phyloP scores from a whole-genome alignment of 805 yeast species.

The Ogataea thermomethanolica region DNA sequence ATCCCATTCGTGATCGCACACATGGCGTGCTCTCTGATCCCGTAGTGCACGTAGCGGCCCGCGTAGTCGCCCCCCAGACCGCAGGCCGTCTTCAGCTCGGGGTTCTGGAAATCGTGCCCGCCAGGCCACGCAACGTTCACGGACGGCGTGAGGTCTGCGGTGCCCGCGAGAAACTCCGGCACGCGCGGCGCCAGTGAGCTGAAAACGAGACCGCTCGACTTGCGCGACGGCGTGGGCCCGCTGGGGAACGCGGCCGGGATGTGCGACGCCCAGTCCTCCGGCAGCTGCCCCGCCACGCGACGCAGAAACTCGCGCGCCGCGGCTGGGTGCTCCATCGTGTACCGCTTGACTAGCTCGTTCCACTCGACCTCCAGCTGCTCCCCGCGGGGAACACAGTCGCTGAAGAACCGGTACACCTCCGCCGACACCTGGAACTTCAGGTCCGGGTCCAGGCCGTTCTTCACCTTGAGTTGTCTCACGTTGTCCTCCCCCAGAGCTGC shows the following conservation, averaged over 20 bases:
- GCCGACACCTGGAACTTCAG: conserved; percentile 74
- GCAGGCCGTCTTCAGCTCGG: conserved; percentile 39
- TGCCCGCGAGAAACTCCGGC: conserved; percentile 71
- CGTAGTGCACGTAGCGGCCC: conserved; percentile 94
- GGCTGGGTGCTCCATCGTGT: conserved; percentile 66
- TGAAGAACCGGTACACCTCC: conserved; percentile 74
- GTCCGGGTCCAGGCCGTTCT: conserved; percentile 83
- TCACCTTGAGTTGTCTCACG: conserved; percentile 75
- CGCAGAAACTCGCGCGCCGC: conserved; percentile 74
- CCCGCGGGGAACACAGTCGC: conserved; percentile 55
- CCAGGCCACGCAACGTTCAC: conserved; percentile 78
- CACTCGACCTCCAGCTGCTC: conserved; percentile 67
- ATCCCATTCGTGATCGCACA: conserved; percentile 98
- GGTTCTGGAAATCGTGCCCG: conserved; percentile 91
- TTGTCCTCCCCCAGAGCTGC: conserved; percentile 93
- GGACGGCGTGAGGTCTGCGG: conserved; percentile 96
- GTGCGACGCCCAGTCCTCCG: conserved; percentile 73
- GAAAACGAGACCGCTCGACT: conserved; percentile 82
- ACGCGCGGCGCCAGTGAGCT: conserved; percentile 66
- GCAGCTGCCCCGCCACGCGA: conserved; percentile 72
- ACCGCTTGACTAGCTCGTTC: conserved; percentile 58
- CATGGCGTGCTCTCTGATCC: conserved; percentile 99
- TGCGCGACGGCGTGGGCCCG: conserved; percentile 86
- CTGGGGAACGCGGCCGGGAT: conserved; percentile 84
- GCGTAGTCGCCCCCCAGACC: conserved; percentile 72